phyloP scores from a whole-genome alignment of 1,284 basidiomycete species.

The Waitea zeae region DNA sequence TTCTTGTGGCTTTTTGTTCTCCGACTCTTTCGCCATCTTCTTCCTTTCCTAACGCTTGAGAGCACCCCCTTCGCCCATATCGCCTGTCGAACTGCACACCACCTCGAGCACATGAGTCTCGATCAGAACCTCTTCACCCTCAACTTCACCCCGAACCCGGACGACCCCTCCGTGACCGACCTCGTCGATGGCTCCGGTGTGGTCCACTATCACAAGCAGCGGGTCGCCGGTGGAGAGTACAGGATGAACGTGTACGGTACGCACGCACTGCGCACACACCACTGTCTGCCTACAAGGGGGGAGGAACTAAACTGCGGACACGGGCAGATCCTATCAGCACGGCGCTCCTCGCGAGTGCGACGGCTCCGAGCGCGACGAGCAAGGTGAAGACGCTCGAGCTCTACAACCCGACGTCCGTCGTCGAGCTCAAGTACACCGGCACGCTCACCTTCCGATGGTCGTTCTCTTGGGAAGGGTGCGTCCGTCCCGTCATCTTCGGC shows the following conservation, averaged over 20 bases:
- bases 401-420: constrained; percentile 49
- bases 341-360: constrained; percentile 44
- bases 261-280: constrained; percentile 9
- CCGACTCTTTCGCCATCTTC: too few relatives aligned
- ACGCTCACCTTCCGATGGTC: constrained; percentile 59
- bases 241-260: constrained; percentile 48
- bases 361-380: constrained; percentile 40
- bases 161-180: constrained; percentile 43
- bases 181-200: constrained; percentile 44
- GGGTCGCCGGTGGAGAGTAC: constrained; percentile 31
- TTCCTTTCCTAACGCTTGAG: too few relatives aligned
- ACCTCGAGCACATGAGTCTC: constrained; percentile 48
- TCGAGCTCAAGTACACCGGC: constrained; percentile 60
- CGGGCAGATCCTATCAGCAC: constrained; percentile 48
- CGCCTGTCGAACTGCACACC: too few relatives aligned
- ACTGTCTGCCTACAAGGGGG: constrained; percentile 1
- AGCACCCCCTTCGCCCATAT: too few relatives aligned
- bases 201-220: constrained; percentile 52
- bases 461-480: constrained; percentile 71
- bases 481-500: too few relatives aligned
- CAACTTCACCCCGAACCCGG: constrained; percentile 34
- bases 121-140: constrained; percentile 73
- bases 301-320: too few relatives aligned
- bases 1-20: too few relatives aligned
- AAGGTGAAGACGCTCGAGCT: constrained; percentile 63